Evolutionary conservation across 495 filamentous ascomycete species (phyloP).

Genomic region (Paragyromitra xinjiangensis): DNA sequence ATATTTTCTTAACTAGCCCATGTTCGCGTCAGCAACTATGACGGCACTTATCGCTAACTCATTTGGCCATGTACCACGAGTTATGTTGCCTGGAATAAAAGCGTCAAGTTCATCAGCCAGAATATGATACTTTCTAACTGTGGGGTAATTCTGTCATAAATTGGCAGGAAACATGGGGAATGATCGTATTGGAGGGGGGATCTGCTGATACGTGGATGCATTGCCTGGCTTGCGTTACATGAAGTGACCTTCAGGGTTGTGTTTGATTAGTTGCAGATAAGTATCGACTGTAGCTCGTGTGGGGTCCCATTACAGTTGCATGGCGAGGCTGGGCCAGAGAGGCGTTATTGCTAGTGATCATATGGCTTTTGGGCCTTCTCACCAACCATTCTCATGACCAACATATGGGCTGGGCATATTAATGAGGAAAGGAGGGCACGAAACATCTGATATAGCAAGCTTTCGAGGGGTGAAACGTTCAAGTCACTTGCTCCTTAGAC

Average conservation of each 20-base stretch:
- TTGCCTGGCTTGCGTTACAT: neutral
- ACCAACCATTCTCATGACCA: too few species aligned
- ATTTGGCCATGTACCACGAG: neutral
- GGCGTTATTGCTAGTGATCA: neutral
- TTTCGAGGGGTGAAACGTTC: neutral
- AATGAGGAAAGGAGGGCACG: neutral
- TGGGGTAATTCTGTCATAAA: too few species aligned
- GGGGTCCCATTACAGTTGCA: neutral
- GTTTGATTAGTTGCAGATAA: neutral
- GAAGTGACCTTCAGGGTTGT: neutral
- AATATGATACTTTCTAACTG: neutral
- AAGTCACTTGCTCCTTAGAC: neutral
- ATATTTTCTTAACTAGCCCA: neutral
- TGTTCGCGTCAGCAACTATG: neutral
- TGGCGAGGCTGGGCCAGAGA: neutral
- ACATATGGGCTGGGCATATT: too few species aligned
- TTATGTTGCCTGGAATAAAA: neutral
- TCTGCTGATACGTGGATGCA: neutral
- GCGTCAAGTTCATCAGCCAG: neutral
- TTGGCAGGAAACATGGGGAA: too few species aligned
- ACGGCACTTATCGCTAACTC: neutral
- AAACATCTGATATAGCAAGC: neutral
- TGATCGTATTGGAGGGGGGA: too few species aligned
- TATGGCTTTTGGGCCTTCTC: too few species aligned
- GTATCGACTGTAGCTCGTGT: neutral